Conservation (phyloP, 805 yeast species). For the Clavispora vitiphila region DNA sequence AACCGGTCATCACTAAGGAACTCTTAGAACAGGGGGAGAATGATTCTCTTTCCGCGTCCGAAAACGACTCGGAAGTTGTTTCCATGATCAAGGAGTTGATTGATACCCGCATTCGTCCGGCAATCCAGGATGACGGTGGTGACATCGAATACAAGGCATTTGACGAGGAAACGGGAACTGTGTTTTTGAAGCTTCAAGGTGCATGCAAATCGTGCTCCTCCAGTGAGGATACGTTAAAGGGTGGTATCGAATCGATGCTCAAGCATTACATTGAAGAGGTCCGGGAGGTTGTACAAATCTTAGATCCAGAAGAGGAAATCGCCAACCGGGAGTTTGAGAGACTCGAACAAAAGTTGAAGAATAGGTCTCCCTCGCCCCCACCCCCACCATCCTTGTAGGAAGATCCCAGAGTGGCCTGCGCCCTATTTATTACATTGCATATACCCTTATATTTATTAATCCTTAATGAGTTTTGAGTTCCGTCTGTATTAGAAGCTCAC, state of each 20-base stretch:
- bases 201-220: constrained; percentile 94
- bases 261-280: constrained; percentile 97
- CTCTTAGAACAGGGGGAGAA: constrained; percentile 35
- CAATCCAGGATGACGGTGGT: constrained; percentile 98
- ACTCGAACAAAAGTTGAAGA: constrained; percentile 51
- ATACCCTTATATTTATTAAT: constrained; percentile 3
- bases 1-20: constrained; percentile 39
- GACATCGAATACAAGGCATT: constrained; percentile 87
- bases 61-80: constrained; percentile 61
- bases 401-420: not conserved
- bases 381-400: constrained; percentile 7
- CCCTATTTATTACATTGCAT: constrained; percentile 1
- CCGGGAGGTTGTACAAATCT: constrained; percentile 77
- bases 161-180: constrained; percentile 81
- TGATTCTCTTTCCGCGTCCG: constrained; percentile 44
- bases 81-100: constrained; percentile 88
- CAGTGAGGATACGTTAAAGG: constrained; percentile 85
- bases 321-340: constrained; percentile 82
- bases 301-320: constrained; percentile 69
- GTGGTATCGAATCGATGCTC: constrained; percentile 97
- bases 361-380: constrained; percentile 21
- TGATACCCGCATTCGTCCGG: constrained; percentile 93
- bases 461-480: not conserved
- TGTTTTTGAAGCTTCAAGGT: constrained; percentile 84
- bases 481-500: not conserved